These are phyloP conservation scores for Tylopilus balloui DNA, from an alignment of 768 basidiomycete genomes.

Conservation along the genomic window DNA sequence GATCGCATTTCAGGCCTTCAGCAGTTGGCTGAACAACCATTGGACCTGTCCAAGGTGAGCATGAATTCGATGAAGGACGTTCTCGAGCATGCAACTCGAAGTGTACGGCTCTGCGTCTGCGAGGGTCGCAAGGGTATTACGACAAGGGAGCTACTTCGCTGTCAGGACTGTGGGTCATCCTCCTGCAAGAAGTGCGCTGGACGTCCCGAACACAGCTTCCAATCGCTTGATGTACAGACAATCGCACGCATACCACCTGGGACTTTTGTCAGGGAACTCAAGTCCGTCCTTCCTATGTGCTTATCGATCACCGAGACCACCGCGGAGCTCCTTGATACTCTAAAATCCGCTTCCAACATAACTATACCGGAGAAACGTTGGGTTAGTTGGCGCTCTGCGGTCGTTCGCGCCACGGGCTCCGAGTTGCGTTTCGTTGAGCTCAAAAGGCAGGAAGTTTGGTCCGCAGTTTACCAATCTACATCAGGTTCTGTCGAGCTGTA, in stretches of 20 bases:
- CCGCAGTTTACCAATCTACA: constrained; percentile 69
- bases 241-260: constrained; percentile 65
- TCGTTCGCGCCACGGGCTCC: constrained; percentile 49
- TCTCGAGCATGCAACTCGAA: constrained; percentile 59
- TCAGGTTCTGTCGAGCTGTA: constrained; percentile 69
- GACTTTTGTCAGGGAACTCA: constrained; percentile 71
- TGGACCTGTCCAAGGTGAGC: constrained; percentile 63
- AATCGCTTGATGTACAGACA: constrained; percentile 45
- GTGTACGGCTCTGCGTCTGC: constrained; percentile 81
- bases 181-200: constrained; percentile 87
- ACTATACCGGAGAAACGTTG: constrained; percentile 55
- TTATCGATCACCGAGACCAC: constrained; percentile 54
- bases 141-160: constrained; percentile 57
- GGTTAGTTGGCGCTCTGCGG: constrained; percentile 65
- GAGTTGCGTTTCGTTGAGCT: constrained; percentile 81
- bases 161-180: constrained; percentile 71
- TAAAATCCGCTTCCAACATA: constrained; percentile 39
- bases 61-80: constrained; percentile 48
- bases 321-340: constrained; percentile 45
- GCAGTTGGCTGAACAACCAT: constrained; percentile 52
- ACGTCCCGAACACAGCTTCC: constrained; percentile 81
- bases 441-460: constrained; percentile 88
- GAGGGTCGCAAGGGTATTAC: constrained; percentile 84
- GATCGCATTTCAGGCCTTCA: constrained; percentile 72
- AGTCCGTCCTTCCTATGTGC: constrained; percentile 84